A percentile compares a stretch with the other conserved stretches of the same genome.
These are phyloP conservation scores for Geopyxis carbonaria DNA, from an alignment of 495 filamentous ascomycete species.

Conservation along the genomic window DNA sequence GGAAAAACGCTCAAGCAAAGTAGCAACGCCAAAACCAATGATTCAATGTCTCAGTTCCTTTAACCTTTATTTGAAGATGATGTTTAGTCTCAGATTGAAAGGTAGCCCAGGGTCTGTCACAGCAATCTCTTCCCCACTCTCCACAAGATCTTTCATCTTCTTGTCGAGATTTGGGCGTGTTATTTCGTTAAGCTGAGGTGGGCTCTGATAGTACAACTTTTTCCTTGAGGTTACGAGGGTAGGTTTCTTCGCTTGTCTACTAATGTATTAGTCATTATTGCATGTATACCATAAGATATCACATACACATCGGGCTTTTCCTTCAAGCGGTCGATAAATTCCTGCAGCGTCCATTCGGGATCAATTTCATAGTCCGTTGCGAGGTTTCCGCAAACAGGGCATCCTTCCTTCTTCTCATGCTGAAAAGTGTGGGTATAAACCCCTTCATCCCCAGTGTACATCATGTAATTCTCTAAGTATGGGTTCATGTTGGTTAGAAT, in stretches of 20 bases:
- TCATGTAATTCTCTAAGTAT: conserved; percentile 89
- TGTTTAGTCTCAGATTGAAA: background rate
- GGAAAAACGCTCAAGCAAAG: too few species aligned
- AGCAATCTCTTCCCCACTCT: conserved; percentile 42
- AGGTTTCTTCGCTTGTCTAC: conserved; percentile 63
- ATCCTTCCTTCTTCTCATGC: conserved; percentile 80
- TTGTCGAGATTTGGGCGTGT: conserved; percentile 66
- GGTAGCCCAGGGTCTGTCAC: conserved; percentile 2
- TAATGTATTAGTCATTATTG: background rate
- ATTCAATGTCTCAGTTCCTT: background rate
- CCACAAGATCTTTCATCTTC: conserved; percentile 46
- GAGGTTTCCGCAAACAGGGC: conserved; percentile 78
- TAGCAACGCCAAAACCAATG: too few species aligned
- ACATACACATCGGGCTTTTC: conserved; percentile 54
- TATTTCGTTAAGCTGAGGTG: conserved; percentile 59
- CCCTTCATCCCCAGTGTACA: conserved; percentile 90
- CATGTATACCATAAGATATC: background rate
- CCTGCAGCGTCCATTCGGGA: conserved; percentile 53
- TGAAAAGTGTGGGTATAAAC: conserved; percentile 95
- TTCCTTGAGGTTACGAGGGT: conserved; percentile 63
- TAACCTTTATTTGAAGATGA: conserved; percentile 1
- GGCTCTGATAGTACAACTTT: conserved; percentile 78
- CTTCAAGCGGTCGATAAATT: conserved; percentile 72
- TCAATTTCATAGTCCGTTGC: conserved; percentile 57
- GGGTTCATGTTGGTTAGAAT: conserved; percentile 70